Percentiles rank a stretch among this genome's conserved stretches.
Evolutionary conservation across 2,329 filamentous ascomycete species (phyloP).

Genomic region (Graphiopsis chlorocephala): DNA sequence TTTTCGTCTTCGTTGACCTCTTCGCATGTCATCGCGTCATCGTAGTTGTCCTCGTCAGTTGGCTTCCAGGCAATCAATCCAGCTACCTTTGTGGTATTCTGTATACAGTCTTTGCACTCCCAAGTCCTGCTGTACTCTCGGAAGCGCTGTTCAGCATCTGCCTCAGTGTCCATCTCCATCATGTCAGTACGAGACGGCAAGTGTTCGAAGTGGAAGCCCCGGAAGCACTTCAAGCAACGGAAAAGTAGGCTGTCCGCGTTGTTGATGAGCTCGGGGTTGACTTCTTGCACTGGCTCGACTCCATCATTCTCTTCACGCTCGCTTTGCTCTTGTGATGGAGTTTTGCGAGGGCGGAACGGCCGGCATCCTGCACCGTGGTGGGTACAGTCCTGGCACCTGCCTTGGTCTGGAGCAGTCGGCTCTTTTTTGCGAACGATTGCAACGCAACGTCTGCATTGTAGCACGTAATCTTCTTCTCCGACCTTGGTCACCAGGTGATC

Average conservation of each 20-base stretch:
- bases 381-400: slow-evolving; percentile 69
- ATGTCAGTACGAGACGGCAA: slow-evolving; percentile 56
- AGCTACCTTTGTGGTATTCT: slow-evolving; percentile 65
- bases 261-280: slow-evolving; percentile 66
- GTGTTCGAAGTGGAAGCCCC: slow-evolving; percentile 82
- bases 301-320: slow-evolving; percentile 73
- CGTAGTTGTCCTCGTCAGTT: slow-evolving; percentile 55
- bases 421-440: slow-evolving; percentile 68
- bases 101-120: slow-evolving; percentile 75
- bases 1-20: slow-evolving; percentile 72
- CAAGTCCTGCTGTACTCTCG: slow-evolving; percentile 72
- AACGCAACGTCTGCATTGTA: slow-evolving; percentile 88
- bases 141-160: slow-evolving; percentile 60
- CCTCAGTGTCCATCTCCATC: slow-evolving; percentile 45
- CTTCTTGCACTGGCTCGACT: slow-evolving; percentile 68
- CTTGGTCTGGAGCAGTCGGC: slow-evolving; percentile 63
- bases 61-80: slow-evolving; percentile 88
- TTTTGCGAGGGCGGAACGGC: slow-evolving; percentile 71
- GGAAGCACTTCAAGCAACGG: slow-evolving; percentile 72
- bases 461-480: slow-evolving; percentile 69
- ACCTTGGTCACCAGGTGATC: slow-evolving; percentile 93
- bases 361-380: slow-evolving; percentile 65
- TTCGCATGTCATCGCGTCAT: slow-evolving; percentile 51
- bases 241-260: slow-evolving; percentile 76
- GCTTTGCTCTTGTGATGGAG: slow-evolving; percentile 77